Evolutionary conservation across 495 filamentous ascomycete genomes (phyloP).

Genomic region (Haplographium delicatum): DNA sequence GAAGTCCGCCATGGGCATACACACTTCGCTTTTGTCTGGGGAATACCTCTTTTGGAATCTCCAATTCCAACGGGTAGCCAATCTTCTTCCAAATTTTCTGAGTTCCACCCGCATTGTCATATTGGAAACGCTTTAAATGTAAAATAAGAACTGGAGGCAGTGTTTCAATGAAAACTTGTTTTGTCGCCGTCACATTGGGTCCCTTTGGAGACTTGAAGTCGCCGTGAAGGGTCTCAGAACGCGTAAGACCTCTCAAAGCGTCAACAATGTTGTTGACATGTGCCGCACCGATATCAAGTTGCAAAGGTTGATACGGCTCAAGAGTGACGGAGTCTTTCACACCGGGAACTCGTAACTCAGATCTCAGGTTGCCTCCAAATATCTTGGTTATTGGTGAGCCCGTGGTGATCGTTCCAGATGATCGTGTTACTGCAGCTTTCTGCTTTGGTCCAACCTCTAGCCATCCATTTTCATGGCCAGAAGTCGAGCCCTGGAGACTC

Average conservation of each 20-base stretch:
- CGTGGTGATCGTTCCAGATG: constrained; percentile 62
- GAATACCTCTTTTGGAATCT: constrained; percentile 92
- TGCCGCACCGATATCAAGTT: constrained; percentile 84
- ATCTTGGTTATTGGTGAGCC: constrained; percentile 89
- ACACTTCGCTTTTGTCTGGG: constrained; percentile 64
- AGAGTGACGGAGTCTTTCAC: constrained; percentile 85
- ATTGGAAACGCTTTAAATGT: constrained; percentile 96
- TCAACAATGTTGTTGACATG: constrained; percentile 87
- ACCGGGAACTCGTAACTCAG: constrained; percentile 81
- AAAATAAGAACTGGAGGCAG: constrained; percentile 89
- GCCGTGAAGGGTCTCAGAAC: constrained; percentile 75
- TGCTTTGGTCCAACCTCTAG: constrained; percentile 92
- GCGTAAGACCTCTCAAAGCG: constrained; percentile 79
- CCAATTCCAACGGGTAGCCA: constrained; percentile 89
- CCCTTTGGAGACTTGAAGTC: constrained; percentile 82
- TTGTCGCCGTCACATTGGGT: constrained; percentile 70
- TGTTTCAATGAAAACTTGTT: constrained; percentile 93
- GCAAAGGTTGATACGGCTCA: constrained; percentile 89
- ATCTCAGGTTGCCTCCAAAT: constrained; percentile 87
- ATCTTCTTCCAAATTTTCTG: constrained; percentile 99
- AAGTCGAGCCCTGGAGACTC: constrained; percentile 6
- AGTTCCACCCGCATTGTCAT: constrained; percentile 81
- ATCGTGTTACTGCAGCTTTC: constrained; percentile 77
- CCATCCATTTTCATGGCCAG: constrained; percentile 61
- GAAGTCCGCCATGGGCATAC: constrained; percentile 56